phyloP scores from a whole-genome alignment of 2,329 filamentous ascomycete species.

The Chaetomium sp. region DNA sequence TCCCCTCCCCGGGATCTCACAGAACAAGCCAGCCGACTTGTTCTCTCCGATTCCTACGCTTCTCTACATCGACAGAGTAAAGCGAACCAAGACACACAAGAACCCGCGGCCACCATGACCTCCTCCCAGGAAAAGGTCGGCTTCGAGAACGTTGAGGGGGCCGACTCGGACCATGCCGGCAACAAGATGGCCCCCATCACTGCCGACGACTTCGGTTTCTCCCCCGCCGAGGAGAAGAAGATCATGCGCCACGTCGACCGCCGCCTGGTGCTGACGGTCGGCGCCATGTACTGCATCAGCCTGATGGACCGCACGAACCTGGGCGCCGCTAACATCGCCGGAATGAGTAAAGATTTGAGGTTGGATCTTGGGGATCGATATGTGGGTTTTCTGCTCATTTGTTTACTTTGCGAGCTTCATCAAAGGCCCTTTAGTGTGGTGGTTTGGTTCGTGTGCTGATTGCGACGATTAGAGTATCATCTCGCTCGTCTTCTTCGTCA shows the following conservation, averaged over 20 bases:
- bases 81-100: neutral
- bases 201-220: conserved; percentile 51
- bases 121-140: conserved; percentile 18
- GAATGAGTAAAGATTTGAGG: conserved; percentile 53
- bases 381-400: conserved; percentile 38
- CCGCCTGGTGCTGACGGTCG: conserved; percentile 63
- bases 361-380: conserved; percentile 50
- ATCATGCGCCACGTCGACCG: conserved; percentile 72
- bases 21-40: neutral
- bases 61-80: neutral
- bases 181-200: conserved; percentile 9
- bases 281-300: conserved; percentile 71
- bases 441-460: neutral
- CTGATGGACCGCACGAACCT: conserved; percentile 81
- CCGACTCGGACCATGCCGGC: conserved; percentile 25
- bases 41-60: neutral
- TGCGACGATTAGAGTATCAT: conserved; percentile 56
- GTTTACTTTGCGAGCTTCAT: neutral
- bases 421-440: neutral
- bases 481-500: conserved; percentile 73
- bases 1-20: neutral
- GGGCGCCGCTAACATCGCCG: conserved; percentile 72
- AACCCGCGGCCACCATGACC: conserved; percentile 13
- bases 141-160: conserved; percentile 24
- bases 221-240: conserved; percentile 62